Evolutionary conservation across 305 asterid species (phyloP).

Genomic region (Coffea humblotiana): DNA sequence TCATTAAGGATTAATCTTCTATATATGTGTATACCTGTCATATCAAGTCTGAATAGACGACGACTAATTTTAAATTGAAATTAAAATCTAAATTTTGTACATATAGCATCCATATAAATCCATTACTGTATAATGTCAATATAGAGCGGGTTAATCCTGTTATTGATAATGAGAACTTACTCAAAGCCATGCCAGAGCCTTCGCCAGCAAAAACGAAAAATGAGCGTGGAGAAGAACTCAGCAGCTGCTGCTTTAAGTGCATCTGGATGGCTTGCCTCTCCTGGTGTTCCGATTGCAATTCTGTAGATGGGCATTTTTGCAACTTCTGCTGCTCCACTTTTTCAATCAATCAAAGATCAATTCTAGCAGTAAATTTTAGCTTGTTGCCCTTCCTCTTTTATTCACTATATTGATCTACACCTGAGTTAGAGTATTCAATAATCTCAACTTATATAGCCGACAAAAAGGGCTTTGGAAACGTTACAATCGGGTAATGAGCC

Average conservation of each 20-base stretch:
- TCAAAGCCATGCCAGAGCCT: conserved; percentile 40
- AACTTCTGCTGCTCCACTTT: neutral
- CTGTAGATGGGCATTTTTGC: conserved; percentile 26
- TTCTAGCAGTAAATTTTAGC: neutral
- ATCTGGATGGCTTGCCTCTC: conserved; percentile 33
- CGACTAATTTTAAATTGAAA: no score
- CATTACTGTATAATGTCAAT: no score
- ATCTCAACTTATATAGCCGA: conserved; percentile 3
- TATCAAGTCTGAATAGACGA: no score
- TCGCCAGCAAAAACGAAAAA: conserved; percentile 36
- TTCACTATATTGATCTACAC: neutral
- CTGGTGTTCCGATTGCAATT: conserved; percentile 30
- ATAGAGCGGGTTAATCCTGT: neutral
- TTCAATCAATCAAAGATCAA: no score
- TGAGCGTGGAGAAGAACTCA: conserved; percentile 40
- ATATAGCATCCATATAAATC: no score
- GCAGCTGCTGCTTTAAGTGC: conserved; percentile 36
- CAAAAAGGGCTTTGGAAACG: conserved; percentile 9
- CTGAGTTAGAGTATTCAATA: neutral
- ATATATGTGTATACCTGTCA: no score
- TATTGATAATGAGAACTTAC: conserved; percentile 8
- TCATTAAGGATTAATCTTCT: no score
- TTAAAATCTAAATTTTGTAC: no score
- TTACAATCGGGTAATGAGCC: neutral
- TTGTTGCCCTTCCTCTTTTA: neutral